phyloP scores from a whole-genome alignment of 2,329 filamentous ascomycete species.

The Dactylellina cionopaga region DNA sequence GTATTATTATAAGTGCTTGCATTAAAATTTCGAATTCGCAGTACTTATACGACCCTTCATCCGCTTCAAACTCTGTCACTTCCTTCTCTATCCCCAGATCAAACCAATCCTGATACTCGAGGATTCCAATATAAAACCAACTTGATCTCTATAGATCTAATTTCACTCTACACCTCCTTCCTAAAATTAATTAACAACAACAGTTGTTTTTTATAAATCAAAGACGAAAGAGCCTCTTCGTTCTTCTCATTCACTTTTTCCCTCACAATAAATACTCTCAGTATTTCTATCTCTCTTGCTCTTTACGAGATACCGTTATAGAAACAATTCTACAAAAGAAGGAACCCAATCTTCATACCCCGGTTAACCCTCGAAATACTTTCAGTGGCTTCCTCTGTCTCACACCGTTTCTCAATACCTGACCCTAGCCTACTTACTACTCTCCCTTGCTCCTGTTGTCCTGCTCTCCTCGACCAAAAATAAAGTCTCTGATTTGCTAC shows the following conservation, averaged over 20 bases:
- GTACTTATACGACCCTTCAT: constrained; percentile 54
- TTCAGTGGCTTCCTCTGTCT: constrained; percentile 44
- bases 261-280: too few species aligned
- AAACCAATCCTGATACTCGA: constrained; percentile 48
- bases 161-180: constrained; percentile 41
- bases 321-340: constrained; percentile 46
- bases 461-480: constrained; percentile 46
- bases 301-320: constrained; percentile 41
- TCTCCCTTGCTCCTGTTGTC: constrained; percentile 50
- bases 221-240: constrained; percentile 15
- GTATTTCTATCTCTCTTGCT: too few species aligned
- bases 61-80: constrained; percentile 53
- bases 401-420: constrained; percentile 52
- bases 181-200: constrained; percentile 46
- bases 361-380: constrained; percentile 27
- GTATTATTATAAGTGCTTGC: constrained; percentile 50
- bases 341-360: too few species aligned
- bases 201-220: constrained; percentile 34
- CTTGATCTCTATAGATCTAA: constrained; percentile 35
- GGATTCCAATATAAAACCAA: constrained; percentile 48
- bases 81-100: constrained; percentile 42
- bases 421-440: constrained; percentile 38
- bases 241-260: constrained; percentile 22
- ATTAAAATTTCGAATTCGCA: constrained; percentile 47
- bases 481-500: constrained; percentile 40